Base-by-base conservation (phyloP, 192 early-diverging fungal species). In the Chytriomyces hyalinus region DNA sequence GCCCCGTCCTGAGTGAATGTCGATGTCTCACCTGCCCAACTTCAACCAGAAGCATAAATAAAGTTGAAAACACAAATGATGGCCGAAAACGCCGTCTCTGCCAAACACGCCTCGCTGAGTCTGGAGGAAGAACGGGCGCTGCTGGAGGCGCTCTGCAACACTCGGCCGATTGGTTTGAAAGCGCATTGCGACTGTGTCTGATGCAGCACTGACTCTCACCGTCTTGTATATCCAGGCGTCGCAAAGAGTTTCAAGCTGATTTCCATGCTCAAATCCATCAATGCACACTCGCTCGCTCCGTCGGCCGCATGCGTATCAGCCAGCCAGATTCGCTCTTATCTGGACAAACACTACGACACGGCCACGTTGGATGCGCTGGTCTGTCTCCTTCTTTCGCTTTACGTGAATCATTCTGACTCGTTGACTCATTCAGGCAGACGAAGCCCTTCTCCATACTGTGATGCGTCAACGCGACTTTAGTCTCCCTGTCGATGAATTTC, bases 1-100 rank as follows among this genome's bases (percentile, higher is more conserved):
- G 49, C 26, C 17, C 20, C 24, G 13, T 62, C 51, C 47, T 36
- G 5, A 44, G 65, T 6, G 53, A 28, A 26, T 49, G 9, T 15
- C 11, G 62, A n/a, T 6, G 66, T 2, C 67, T 46, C n/a, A 84
- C 83, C 77, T 84, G 84, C 77, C 84, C 81, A 11, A 85, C 68
- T 65, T 85, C 81, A 43, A 83, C 61, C 20, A 81, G 59, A 63
- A 85, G 80, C 84, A 85, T 85, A 36, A 36, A 36, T 36, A 36
- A 36, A 36, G 36, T 36, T 36, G 24, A 36, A 36, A 36, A 36
- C 36, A 36, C 28, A 36, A 36, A 36, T 36, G 36, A 36, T 4
- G 36, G 36, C 36, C 36, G 3, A 36, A 36, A 2, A 36, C 36
- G 36, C 36, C 36, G 36, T 26, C 24, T 26, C 36, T 36, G 36